Base-by-base conservation (phyloP, 805 yeast genomes). In the Teunomyces barrocoloradensis region DNA sequence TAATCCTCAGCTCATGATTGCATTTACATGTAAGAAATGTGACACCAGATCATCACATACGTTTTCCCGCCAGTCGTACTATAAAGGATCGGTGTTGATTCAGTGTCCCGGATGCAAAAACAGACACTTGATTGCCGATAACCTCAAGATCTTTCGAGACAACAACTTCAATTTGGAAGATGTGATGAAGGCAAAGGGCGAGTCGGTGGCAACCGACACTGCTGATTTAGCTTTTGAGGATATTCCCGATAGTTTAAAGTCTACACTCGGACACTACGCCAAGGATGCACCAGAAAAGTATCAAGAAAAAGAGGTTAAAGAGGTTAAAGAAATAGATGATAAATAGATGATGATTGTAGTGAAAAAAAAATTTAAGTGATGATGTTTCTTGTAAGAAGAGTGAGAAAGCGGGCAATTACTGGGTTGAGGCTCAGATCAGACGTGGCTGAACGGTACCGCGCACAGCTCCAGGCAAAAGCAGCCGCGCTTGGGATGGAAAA, bases 21-120 rank as follows among this genome's bases (percentile, higher is more conserved):
- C 96, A 0, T 91, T 92, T 69, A 92, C 97, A 0, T 92, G 98
- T 68, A 92, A 90, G 63, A 81, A 82, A 54, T 92, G 98, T 67
- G 77, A 81, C 40, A 80, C 86, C 2, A 73, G 97, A 47, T 89
- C 97, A 0, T 82, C 90, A 3, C 98, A 92, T 60, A 78, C 85
- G n/a, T 85, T 92, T 60, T 86, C 96, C 5, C 91, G 91, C 55
- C 98, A 92, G 66, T 91, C 97, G 0, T 92, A 92, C 63, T 80
- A 85, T 11, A 71, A 75, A 7, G 98, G 98, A 1, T 84, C 96
- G 0, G 96, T 92, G 3, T 69, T 89, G 43, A 85, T 92, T 20
- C 89, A 89, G 59, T 92, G 98, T 63, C 98, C 98, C 0, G 87
- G 90, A 12, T 92, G 98, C 64, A 77, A 85, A 53, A 84, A 80